Percentiles rank a stretch among this genome's conserved stretches.
These are phyloP conservation scores for Auricularia sp. DNA, from an alignment of 768 basidiomycete genomes.

Conservation along the genomic window DNA sequence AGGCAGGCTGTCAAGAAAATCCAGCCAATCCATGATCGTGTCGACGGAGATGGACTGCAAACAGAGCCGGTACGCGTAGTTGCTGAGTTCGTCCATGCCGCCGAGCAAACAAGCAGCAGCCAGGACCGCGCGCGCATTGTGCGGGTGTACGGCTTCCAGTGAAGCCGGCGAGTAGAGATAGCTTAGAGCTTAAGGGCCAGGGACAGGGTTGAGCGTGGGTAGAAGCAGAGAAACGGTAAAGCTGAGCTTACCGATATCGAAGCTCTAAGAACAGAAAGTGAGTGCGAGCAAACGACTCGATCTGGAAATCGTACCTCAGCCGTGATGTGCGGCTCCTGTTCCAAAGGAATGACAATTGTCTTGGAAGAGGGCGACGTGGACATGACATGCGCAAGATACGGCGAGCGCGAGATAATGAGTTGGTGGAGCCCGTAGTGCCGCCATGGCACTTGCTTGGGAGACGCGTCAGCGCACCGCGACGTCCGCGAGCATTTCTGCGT, in stretches of 20 bases:
- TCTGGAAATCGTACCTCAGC: slow-evolving; percentile 52
- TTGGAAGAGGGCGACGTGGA: slow-evolving; percentile 54
- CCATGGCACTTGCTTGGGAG: slow-evolving; percentile 7
- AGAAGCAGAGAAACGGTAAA: neutral
- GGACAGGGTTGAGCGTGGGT: slow-evolving; percentile 6
- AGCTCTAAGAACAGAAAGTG: slow-evolving; percentile 38
- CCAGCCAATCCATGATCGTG: slow-evolving; percentile 66
- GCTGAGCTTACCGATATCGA: slow-evolving; percentile 52
- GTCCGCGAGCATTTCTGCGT: neutral
- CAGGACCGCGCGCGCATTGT: slow-evolving; percentile 77
- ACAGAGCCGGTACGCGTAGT: slow-evolving; percentile 69
- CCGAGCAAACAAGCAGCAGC: slow-evolving; percentile 78
- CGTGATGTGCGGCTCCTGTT: slow-evolving; percentile 72
- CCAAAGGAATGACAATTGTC: slow-evolving; percentile 63
- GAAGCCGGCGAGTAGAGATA: slow-evolving; percentile 72
- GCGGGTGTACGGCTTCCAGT: slow-evolving; percentile 53
- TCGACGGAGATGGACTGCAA: slow-evolving; percentile 65
- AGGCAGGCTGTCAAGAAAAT: slow-evolving; percentile 57
- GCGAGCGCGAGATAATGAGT: slow-evolving; percentile 79
- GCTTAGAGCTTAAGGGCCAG: slow-evolving; percentile 46
- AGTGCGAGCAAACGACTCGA: slow-evolving; percentile 5
- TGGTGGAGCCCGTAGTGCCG: slow-evolving; percentile 60
- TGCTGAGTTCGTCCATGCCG: slow-evolving; percentile 78
- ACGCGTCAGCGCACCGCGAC: neutral
- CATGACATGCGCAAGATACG: slow-evolving; percentile 82